Evolutionary conservation across 176 grass and related monocot species (phyloP), one percentile per base, ranked within the genome.

Genomic region (Triticum dicoccoides): DNA sequence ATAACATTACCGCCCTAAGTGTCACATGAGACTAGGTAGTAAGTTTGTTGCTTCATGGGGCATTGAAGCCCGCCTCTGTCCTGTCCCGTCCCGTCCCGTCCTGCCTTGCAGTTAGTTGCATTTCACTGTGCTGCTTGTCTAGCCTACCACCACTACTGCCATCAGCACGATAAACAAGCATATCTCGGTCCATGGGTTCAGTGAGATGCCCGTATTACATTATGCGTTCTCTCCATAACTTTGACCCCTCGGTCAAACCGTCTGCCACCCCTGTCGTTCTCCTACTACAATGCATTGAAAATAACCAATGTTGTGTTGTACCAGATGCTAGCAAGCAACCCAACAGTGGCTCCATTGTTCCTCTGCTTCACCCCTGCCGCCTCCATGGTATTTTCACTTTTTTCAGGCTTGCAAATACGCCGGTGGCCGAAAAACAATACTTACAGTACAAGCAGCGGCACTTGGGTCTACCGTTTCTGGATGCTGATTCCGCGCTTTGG

Each of bases 171-270:
- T 71, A 81, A 81, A 80, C 11, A 65, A 82, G 35, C 71, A 58
- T 85, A 82, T 71, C 77, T 59, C 73, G 39, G 82, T 85, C 30
- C 51, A 85, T 71, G 81, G 87, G 77, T 11, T 85, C 86, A 52
- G 75, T 24, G 68, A 87, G 29, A 49, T 14, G 32, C 23, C 25
- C 1, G 15, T 33, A 52, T 49, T 84, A 63, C 70, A 76, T 62
- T 81, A 63, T 80, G 61, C 61, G 35, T 33, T 62, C 8, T 41
- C 27, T 84, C 37, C 65, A 64, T 85, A 62, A 44, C 49, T 78
- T 88, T 88, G 86, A 88, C 82, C 71, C 77, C 15, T 85, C 82
- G 45, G 78, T 88, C 82, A 91, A 91, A 70, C 65, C 20, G 66
- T 54, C 69, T 64, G n/a, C 76, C 17, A 20, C 18, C 18, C 76